Base-by-base conservation (phyloP, 495 filamentous ascomycete genomes). In the Podospora didyma region DNA sequence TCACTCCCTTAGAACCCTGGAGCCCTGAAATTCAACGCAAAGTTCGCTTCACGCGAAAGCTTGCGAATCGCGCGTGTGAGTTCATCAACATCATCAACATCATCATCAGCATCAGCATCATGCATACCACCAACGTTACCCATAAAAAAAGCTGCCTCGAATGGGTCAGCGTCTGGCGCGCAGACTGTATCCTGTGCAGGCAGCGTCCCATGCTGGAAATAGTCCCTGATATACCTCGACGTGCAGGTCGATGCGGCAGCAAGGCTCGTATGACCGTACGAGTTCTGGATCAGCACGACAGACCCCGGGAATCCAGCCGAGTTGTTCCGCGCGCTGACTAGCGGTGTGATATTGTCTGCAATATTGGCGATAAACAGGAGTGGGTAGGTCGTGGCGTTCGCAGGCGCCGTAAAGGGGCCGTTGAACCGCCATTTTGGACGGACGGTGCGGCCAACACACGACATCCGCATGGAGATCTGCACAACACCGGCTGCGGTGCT, bases 351-450 rank as follows among this genome's bases (percentile, higher is more conserved):
- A 14, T 83, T 83, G 56, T 87, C 84, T 5, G 73, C 78, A 7
- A 72, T 74, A 39, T 83, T 86, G 28, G 72, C 75, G 5, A 86
- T 62, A 48, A 79, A 79, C 20, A 87, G 67, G 7, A 86, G 71
- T 6, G 82, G 82, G 53, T 74, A 68, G 16, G 61, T 73, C 1
- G 81, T 85, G 5, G 39, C 39, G 12, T 42, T 42, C 10, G 12
- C 4, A n/a, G 81, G 78, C 10, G 57, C 61, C 0, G 6, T 24
- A 47, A 79, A 78, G 0, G 76, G 75, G 0, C 76, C 77, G 52
- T 64, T 56, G 55, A 82, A 82, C 17, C 79, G 73, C 74, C 86
- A 85, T 49, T 82, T 80, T 0, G 86, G 76, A 22, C 78, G 75
- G 1, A 84, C 60, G 4, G 73, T 71, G 77, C 86, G 85, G 16